Evolutionary conservation across 805 yeast genomes (phyloP).

Genomic region (Starmerella davenportii): DNA sequence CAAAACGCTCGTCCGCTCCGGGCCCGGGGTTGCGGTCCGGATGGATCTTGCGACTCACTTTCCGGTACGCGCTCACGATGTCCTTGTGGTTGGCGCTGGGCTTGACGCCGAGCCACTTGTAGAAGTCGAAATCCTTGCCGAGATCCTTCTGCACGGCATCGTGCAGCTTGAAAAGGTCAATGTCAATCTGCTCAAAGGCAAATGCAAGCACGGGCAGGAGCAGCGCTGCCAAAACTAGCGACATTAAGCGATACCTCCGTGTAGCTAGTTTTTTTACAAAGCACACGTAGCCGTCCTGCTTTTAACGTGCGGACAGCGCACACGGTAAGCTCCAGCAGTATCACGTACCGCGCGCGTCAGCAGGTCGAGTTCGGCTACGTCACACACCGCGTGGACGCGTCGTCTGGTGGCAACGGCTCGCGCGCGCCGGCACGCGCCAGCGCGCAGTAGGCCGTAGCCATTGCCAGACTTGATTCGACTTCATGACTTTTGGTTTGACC

Average conservation of each 20-base stretch:
- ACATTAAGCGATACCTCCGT: not conserved
- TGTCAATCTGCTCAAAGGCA: constrained; percentile 46
- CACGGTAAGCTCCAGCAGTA: too few species aligned
- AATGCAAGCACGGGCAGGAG: constrained; percentile 11
- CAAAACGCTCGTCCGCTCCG: constrained; percentile 50
- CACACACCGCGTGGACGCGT: too few species aligned
- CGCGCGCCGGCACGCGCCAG: too few species aligned
- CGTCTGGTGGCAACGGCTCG: too few species aligned
- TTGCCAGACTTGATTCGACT: too few species aligned
- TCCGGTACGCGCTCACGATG: constrained; percentile 35
- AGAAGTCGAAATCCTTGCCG: constrained; percentile 45
- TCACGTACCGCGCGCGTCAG: too few species aligned
- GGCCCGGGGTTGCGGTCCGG: constrained; percentile 57
- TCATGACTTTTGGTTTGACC: too few species aligned
- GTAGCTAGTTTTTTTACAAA: too few species aligned
- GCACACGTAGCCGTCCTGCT: too few species aligned
- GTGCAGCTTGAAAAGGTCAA: constrained; percentile 61
- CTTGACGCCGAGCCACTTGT: constrained; percentile 34
- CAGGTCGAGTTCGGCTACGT: too few species aligned
- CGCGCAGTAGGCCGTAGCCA: too few species aligned
- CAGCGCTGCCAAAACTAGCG: constrained; percentile 3
- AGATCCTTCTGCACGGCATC: constrained; percentile 45
- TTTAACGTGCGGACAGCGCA: too few species aligned
- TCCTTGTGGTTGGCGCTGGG: constrained; percentile 16
- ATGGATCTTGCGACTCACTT: constrained; percentile 52